Conservation (phyloP, 495 filamentous ascomycete species). For the Talaromyces wortmannii region DNA sequence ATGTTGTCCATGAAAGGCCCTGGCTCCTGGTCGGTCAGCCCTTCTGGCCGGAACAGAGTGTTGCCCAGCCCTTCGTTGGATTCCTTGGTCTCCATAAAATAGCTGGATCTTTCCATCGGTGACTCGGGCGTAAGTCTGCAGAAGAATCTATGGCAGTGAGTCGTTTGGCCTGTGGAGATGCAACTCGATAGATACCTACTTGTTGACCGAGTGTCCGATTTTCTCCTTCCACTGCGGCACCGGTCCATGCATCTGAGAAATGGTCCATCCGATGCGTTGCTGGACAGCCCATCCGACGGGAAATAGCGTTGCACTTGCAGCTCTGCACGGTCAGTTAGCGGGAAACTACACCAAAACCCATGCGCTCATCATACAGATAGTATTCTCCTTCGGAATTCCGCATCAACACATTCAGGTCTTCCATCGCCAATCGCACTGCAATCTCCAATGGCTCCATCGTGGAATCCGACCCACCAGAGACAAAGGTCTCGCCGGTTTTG, state of each 20-base stretch:
- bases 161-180: background rate
- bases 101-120: slow-evolving; percentile 48
- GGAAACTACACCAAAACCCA: background rate
- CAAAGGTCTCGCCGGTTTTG: slow-evolving; percentile 42
- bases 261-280: slow-evolving; percentile 47
- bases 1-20: slow-evolving; percentile 21
- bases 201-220: slow-evolving; percentile 41
- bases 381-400: slow-evolving; percentile 41
- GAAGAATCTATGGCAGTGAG: slow-evolving; percentile 32
- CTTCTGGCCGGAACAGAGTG: slow-evolving; percentile 28
- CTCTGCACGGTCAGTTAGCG: slow-evolving; percentile 17
- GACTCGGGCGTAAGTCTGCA: slow-evolving; percentile 34
- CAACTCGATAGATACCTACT: slow-evolving; percentile 25
- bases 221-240: slow-evolving; percentile 50
- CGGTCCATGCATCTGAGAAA: slow-evolving; percentile 43
- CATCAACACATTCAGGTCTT: slow-evolving; percentile 50
- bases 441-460: slow-evolving; percentile 44
- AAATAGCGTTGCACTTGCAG: slow-evolving; percentile 51
- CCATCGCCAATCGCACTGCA: slow-evolving; percentile 50
- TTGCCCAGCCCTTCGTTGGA: slow-evolving; percentile 35
- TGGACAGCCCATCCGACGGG: slow-evolving; percentile 51
- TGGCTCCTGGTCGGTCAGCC: slow-evolving; percentile 25
- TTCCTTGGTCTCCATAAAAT: slow-evolving; percentile 44
- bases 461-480: slow-evolving; percentile 19
- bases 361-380: slow-evolving; percentile 34